Evolutionary conservation across 441 rosid genomes (phyloP), one percentile per base, ranked within the genome.

Genomic region (Gossypium trilobum): DNA sequence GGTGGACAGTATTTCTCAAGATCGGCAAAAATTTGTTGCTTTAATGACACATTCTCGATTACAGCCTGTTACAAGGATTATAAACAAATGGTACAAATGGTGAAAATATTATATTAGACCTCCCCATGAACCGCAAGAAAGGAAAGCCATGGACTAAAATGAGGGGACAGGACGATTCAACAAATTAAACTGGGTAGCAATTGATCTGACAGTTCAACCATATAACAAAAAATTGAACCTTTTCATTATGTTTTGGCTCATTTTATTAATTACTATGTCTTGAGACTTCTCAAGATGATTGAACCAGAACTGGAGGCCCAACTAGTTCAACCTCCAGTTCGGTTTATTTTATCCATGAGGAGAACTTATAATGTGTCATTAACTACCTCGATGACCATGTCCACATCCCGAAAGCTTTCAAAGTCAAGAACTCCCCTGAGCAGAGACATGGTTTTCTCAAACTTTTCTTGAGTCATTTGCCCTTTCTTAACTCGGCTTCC

Each of bases 321-420:
- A 51, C 10, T 19, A 8, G 13, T 2, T 55, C 13, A 2, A 54
- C 23, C 58, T 19, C 20, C 57, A 19, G 8, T 19, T 55, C 10
- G 29, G 27, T 9, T 33, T 19, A 20, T 54, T 20, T 9, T 8
- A 55, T 20, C n/a, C 59, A 55, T 0, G 36, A 58, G 36, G 17
- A 0, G 27, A 58, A 58, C 17, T 48, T n/a, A 74, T 31, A 61
- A 33, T 52, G 71, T 4, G 42, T 1, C 74, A 27, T 71, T 50
- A 75, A 51, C 52, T 83, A 95, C 99, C 97, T 95, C 99, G 58
- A 95, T 91, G 78, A 95, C 99, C 91, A 95, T 76, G 86, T 95
- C 98, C 81, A 88, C 96, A 77, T 95, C 91, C 78, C 80, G 85
- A 79, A 95, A 91, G 85, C 92, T 84, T 82, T 89, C 91, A 77